phyloP scores from a whole-genome alignment of 208 protist genomes.

The Trypanosoma mega region DNA sequence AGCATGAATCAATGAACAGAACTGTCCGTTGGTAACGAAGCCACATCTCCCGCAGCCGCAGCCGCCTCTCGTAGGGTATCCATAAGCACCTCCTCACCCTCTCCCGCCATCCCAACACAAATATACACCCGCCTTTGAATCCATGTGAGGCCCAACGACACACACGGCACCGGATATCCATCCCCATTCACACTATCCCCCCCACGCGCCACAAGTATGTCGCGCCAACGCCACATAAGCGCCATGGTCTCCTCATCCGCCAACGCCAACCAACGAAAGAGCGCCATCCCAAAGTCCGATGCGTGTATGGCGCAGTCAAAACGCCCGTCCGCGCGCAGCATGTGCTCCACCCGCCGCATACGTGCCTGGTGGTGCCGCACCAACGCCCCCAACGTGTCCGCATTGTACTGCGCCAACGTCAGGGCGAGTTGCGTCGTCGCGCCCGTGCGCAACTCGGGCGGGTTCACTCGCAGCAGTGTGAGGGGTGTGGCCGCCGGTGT shows the following conservation, averaged over 20 bases:
- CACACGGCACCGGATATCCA: conserved; percentile 6
- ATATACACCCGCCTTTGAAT: conserved; percentile 45
- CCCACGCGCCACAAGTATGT: conserved; percentile 6
- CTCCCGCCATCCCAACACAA: conserved; percentile 9
- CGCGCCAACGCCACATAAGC: conserved; percentile 35
- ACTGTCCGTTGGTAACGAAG: too few species aligned
- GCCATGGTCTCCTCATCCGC: conserved; percentile 53
- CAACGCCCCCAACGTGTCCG: not conserved
- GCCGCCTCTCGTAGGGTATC: not conserved
- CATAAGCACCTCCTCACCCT: not conserved
- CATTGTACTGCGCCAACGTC: not conserved
- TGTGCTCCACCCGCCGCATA: conserved; percentile 30
- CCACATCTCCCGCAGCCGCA: conserved; percentile 8
- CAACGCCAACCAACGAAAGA: conserved; percentile 58
- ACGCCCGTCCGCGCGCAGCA: conserved; percentile 54
- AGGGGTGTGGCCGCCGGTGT: conserved; percentile 10
- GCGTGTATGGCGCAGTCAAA: conserved; percentile 60
- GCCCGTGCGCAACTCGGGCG: conserved; percentile 4
- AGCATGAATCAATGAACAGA: too few species aligned
- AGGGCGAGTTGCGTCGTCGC: conserved; percentile 17
- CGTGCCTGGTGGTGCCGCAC: conserved; percentile 26
- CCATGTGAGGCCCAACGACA: conserved; percentile 37
- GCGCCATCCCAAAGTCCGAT: conserved; percentile 48
- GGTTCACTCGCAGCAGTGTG: conserved; percentile 10
- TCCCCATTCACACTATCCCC: not conserved